These are phyloP conservation scores for Exophiala alcalophila DNA, from an alignment of 2,329 filamentous ascomycete species.

Conservation along the genomic window DNA sequence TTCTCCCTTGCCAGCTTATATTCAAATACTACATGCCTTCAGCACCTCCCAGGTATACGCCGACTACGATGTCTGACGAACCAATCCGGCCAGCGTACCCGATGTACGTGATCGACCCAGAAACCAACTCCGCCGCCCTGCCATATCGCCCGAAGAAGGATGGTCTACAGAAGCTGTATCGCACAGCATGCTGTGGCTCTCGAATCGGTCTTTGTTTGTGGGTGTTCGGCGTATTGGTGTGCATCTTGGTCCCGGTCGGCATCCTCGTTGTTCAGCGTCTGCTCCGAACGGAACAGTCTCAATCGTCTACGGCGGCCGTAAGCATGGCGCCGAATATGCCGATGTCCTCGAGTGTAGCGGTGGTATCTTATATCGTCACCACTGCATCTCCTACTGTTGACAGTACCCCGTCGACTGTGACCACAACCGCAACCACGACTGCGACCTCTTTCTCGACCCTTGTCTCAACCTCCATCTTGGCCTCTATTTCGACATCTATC, in stretches of 20 bases:
- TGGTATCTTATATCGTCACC: no score
- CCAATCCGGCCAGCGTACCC: background rate
- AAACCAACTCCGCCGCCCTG: conserved; percentile 8
- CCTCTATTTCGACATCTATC: conserved; percentile 2
- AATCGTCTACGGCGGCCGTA: background rate
- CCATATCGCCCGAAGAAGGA: conserved; percentile 4
- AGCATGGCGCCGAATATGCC: background rate
- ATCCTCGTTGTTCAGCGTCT: conserved; percentile 3
- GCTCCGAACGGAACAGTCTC: background rate
- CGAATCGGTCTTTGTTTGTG: conserved; percentile 6
- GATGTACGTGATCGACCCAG: conserved; percentile 14
- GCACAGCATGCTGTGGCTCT: conserved; percentile 12
- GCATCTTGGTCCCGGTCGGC: conserved; percentile 9
- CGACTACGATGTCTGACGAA: background rate
- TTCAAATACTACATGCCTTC: no score
- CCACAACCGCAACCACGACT: background rate
- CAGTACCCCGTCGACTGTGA: background rate
- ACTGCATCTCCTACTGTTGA: background rate
- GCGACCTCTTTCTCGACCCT: background rate
- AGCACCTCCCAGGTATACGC: no score
- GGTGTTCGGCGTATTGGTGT: conserved; percentile 2
- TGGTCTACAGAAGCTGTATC: conserved; percentile 10
- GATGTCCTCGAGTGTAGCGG: background rate
- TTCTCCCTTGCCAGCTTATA: no score
- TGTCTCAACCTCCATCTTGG: background rate